These are phyloP conservation scores for Tanacetum coccineum DNA, from an alignment of 129 eudicot genomes.

Conservation along the genomic window DNA sequence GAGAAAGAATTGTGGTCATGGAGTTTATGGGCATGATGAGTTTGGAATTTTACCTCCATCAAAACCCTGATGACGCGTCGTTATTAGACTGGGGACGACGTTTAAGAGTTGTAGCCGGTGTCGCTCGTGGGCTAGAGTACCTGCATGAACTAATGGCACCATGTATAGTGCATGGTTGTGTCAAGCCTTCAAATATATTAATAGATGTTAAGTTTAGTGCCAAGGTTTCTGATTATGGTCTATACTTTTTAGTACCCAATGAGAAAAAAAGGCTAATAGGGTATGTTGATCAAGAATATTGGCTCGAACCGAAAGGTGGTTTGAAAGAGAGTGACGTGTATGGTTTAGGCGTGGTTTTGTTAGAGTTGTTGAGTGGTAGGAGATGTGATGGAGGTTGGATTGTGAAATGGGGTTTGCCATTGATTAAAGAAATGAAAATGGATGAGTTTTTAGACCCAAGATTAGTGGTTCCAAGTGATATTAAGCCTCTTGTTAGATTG, in stretches of 20 bases:
- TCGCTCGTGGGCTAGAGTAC: conserved; percentile 77
- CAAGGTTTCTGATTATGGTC: conserved; percentile 76
- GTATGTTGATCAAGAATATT: conserved; percentile 81
- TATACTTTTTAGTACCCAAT: conserved; percentile 56
- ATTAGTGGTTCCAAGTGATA: conserved; percentile 51
- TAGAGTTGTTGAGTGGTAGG: conserved; percentile 90
- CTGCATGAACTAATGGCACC: conserved; percentile 69
- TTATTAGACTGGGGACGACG: conserved; percentile 70
- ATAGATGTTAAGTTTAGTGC: conserved; percentile 76
- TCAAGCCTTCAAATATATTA: conserved; percentile 77
- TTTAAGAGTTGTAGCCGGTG: conserved; percentile 65
- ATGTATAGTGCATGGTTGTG: conserved; percentile 68
- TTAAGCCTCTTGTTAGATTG: conserved; percentile 71
- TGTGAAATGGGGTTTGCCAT: conserved; percentile 86
- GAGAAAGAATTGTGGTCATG: conserved; percentile 78
- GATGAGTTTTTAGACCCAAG: conserved; percentile 72
- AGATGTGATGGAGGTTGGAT: conserved; percentile 63
- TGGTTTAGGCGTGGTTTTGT: conserved; percentile 85
- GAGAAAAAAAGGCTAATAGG: conserved; percentile 62
- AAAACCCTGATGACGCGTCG: conserved; percentile 42
- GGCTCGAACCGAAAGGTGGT: conserved; percentile 49
- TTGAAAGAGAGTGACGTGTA: conserved; percentile 87
- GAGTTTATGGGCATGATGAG: conserved; percentile 73
- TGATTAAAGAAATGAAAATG: conserved; percentile 69
- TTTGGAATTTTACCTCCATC: conserved; percentile 76